These are phyloP conservation scores for Jatropha multifida DNA, from an alignment of 441 rosid genomes.

Conservation along the genomic window DNA sequence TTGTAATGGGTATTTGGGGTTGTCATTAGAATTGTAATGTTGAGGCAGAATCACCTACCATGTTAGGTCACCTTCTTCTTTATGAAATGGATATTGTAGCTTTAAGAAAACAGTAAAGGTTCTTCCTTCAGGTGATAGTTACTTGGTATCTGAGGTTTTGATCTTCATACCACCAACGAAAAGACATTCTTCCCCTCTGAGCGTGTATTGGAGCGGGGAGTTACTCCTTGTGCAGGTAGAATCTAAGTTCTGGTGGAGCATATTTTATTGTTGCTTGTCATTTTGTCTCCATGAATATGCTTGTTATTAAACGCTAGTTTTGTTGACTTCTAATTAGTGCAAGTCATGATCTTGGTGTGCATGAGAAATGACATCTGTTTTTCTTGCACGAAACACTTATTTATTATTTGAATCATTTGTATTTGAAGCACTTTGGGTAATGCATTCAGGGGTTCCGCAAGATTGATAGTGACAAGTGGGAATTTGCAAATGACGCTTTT, in stretches of 20 bases:
- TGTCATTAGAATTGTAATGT: conserved; percentile 8
- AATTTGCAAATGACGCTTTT: conserved; percentile 84
- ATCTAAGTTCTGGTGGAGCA: conserved; percentile 28
- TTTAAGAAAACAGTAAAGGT: conserved; percentile 27
- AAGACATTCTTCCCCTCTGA: conserved; percentile 28
- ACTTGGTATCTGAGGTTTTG: conserved; percentile 21
- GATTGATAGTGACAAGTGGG: conserved; percentile 84
- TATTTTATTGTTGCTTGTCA: conserved; percentile 13
- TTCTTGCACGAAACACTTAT: conserved; percentile 12
- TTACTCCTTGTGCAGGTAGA: conserved; percentile 48
- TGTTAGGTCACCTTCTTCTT: conserved; percentile 9
- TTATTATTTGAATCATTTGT: conserved; percentile 18
- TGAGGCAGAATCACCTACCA: not conserved
- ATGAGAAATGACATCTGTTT: conserved; percentile 19
- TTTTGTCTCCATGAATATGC: conserved; percentile 15
- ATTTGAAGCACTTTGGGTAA: conserved; percentile 35
- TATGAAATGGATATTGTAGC: conserved; percentile 15
- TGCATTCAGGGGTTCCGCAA: conserved; percentile 86
- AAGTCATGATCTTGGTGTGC: conserved; percentile 12
- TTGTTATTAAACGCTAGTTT: conserved; percentile 10
- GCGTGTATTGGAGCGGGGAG: conserved; percentile 27
- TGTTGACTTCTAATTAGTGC: conserved; percentile 11
- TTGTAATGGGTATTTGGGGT: conserved; percentile 1
- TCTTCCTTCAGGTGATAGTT: conserved; percentile 23
- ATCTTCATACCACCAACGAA: conserved; percentile 23